Evolutionary conservation across 108 stramenopile species (phyloP).

Genomic region (Nitzschia putrida): DNA sequence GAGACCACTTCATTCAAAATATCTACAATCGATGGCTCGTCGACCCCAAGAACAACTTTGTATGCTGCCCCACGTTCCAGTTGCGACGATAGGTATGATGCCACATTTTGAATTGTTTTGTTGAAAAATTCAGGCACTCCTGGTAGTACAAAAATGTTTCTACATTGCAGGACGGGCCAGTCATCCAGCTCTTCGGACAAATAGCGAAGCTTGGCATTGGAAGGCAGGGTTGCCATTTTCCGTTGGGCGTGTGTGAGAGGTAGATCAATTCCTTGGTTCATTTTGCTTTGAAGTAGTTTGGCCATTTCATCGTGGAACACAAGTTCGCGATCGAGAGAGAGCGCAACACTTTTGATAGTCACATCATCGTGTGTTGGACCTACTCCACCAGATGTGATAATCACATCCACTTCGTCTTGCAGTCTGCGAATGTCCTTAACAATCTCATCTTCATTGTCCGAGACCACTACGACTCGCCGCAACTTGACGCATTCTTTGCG

Average conservation of each 20-base stretch:
- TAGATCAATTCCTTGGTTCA: constrained; percentile 26
- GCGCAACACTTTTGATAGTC: constrained; percentile 90
- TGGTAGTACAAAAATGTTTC: constrained; percentile 93
- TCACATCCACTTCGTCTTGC: constrained; percentile 72
- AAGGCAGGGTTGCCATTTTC: constrained; percentile 85
- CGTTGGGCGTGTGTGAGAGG: constrained; percentile 77
- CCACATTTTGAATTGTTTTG: constrained; percentile 79
- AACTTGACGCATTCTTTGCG: constrained; percentile 76
- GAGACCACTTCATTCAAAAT: constrained; percentile 67
- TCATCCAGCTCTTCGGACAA: constrained; percentile 56
- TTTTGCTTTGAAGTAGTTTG: constrained; percentile 52
- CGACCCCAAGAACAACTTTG: constrained; percentile 63
- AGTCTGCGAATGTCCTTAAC: constrained; percentile 72
- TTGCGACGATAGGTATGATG: constrained; percentile 63
- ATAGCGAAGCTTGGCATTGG: constrained; percentile 62
- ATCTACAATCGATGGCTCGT: constrained; percentile 72
- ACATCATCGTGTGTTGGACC: constrained; percentile 98
- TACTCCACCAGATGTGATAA: constrained; percentile 94
- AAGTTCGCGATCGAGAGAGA: constrained; percentile 66
- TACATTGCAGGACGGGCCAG: constrained; percentile 85
- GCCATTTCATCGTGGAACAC: constrained; percentile 89
- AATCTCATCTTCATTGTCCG: constrained; percentile 83
- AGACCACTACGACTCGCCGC: constrained; percentile 79
- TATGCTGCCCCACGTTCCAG: constrained; percentile 61
- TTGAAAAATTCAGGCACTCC: constrained; percentile 91